phyloP scores from a whole-genome alignment of 139 green algal species.

The Trebouxia sp. region DNA sequence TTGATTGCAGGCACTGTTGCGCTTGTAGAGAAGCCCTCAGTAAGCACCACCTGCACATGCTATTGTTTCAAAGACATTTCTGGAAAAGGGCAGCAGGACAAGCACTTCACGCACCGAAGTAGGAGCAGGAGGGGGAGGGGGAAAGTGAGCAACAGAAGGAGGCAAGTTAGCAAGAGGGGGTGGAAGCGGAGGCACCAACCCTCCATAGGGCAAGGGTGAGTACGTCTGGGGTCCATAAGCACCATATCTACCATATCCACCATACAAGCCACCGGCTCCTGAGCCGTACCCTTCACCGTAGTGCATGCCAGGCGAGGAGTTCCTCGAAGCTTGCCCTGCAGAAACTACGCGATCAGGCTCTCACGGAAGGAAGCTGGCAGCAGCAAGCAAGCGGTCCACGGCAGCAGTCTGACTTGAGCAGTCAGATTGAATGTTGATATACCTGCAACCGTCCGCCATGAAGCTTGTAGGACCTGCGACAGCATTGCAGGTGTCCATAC shows the following conservation, averaged over 20 bases:
- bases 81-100: not conserved
- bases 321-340: too few species aligned
- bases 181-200: not conserved
- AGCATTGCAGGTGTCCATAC: too few species aligned
- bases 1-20: not conserved
- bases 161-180: not conserved
- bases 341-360: too few species aligned
- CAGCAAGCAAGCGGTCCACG: too few species aligned
- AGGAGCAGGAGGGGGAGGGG: not conserved
- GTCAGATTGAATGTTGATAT: not conserved
- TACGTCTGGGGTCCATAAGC: too few species aligned
- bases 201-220: too few species aligned
- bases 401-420: too few species aligned
- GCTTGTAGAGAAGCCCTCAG: not conserved
- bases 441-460: not conserved
- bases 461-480: not conserved
- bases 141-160: not conserved
- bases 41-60: not conserved
- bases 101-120: not conserved
- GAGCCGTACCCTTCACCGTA: too few species aligned
- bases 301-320: too few species aligned
- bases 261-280: too few species aligned
- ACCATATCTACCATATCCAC: too few species aligned
- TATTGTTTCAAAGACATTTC: not conserved
- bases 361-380: too few species aligned